A percentile compares a stretch with the other conserved stretches of the same genome.
Evolutionary conservation across 2,329 filamentous ascomycete genomes (phyloP).

Genomic region (Phialophora expanda): DNA sequence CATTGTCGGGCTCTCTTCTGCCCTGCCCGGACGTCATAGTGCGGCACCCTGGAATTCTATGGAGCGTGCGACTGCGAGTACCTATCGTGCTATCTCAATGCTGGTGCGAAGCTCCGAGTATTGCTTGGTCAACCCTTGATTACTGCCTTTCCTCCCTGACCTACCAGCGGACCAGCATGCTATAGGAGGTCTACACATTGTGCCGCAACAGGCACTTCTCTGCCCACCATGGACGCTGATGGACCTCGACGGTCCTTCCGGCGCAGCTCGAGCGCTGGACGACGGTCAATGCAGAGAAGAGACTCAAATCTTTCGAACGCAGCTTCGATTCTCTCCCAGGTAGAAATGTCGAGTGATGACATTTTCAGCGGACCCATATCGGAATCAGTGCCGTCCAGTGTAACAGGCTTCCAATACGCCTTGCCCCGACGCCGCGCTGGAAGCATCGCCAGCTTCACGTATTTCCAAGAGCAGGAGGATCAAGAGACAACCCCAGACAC

Average conservation of each 20-base stretch:
- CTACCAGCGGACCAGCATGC: neutral
- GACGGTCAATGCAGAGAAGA: constrained; percentile 62
- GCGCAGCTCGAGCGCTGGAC: constrained; percentile 2
- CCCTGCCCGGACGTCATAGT: neutral
- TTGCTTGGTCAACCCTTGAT: neutral
- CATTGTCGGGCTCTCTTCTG: neutral
- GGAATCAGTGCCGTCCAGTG: constrained; percentile 92
- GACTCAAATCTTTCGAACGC: constrained; percentile 67
- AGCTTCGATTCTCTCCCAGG: constrained; percentile 81
- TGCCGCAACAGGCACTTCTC: constrained; percentile 12
- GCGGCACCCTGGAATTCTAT: neutral
- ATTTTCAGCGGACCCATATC: constrained; percentile 82
- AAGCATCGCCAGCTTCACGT: constrained; percentile 87
- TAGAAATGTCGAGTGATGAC: constrained; percentile 99
- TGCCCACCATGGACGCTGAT: constrained; percentile 40
- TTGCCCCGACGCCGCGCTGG: constrained; percentile 70
- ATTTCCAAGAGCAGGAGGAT: constrained; percentile 76
- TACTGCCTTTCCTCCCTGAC: neutral
- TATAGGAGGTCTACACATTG: constrained; percentile 6
- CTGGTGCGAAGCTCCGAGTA: neutral
- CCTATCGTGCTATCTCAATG: neutral
- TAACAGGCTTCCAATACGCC: constrained; percentile 88
- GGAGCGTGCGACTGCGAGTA: neutral
- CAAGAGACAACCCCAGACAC: constrained; percentile 65
- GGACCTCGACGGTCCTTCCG: constrained; percentile 32